Percentiles rank a stretch among this genome's conserved stretches.
Evolutionary conservation across 2,329 filamentous ascomycete species (phyloP).

Genomic region (Colletotrichum tabaci): DNA sequence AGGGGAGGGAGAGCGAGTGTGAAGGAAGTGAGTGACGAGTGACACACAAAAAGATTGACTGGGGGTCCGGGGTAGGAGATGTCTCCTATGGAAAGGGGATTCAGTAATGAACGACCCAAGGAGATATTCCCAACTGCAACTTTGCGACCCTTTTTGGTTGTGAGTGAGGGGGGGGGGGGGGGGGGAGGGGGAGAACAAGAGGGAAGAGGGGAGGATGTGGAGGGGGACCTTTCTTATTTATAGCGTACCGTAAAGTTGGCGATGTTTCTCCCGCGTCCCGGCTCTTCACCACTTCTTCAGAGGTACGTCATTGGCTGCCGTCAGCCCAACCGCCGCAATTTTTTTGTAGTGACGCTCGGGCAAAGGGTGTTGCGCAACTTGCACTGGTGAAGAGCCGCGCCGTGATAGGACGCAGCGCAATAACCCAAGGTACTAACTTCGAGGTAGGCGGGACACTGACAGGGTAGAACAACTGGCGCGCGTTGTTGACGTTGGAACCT

Average conservation of each 20-base stretch:
- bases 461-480: conserved; percentile 15
- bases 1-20: conserved; percentile 49
- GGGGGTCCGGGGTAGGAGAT: conserved; percentile 70
- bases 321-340: conserved; percentile 28
- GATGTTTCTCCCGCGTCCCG: conserved; percentile 31
- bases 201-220: conserved; percentile 44
- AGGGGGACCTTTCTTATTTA: conserved; percentile 51
- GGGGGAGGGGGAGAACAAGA: conserved; percentile 62
- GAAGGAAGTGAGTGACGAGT: conserved; percentile 51
- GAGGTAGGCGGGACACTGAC: not conserved
- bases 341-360: conserved; percentile 7
- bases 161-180: conserved; percentile 67
- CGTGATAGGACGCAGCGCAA: conserved; percentile 29
- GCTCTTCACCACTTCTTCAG: conserved; percentile 35
- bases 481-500: conserved; percentile 11
- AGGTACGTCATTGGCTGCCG: conserved; percentile 43
- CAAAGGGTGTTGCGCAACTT: not conserved
- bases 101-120: conserved; percentile 63
- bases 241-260: conserved; percentile 48
- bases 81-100: conserved; percentile 51
- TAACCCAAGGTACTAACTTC: conserved; percentile 1
- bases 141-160: conserved; percentile 72
- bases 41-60: conserved; percentile 63
- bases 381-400: conserved; percentile 13
- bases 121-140: conserved; percentile 65